Evolutionary conservation across 371 early-diverging fungal species (phyloP), one percentile per base, ranked within the genome.

Genomic region (Smittium culicis): DNA sequence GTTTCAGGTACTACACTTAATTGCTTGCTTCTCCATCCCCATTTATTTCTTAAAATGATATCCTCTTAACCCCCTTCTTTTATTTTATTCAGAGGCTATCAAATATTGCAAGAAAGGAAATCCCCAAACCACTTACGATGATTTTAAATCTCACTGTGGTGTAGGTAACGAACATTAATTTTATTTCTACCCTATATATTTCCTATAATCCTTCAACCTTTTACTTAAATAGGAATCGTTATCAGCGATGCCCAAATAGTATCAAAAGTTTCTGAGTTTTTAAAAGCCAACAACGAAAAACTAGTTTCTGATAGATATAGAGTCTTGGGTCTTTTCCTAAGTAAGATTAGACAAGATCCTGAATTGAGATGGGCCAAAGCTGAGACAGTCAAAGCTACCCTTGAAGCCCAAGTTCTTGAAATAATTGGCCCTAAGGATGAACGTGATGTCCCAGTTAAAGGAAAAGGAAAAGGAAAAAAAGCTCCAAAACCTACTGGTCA

Each of bases 381-480:
- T 65, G 85, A 82, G 67, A 78, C 80, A 34, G 85, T 96, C 54
- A 97, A 97, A 80, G 81, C 82, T 65, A 88, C 85, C 73, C 77
- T 96, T 3, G 98, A 97, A 63, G 83, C 82, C 27, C 88, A 90
- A 80, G 80, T 91, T 54, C 76, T 87, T 33, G 86, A 84, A n/a
- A 69, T 87, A 11, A 78, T 96, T 54, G 98, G 98, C 25, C 94
- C 95, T 68, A 94, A 93, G 77, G 96, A 96, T 74, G 96, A 94
- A 76, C 86, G 96, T 60, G 96, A 96, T 77, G 83, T 83, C 55
- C 79, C 85, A 27, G 82, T 80, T 68, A 86, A 87, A 78, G 84
- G 78, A 71, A 85, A 84, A 79, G 72, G 54, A 31, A 69, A 73
- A 77, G 69, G 71, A 45, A 70, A 74, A 67, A 68, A 71, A 69